phyloP scores from a whole-genome alignment of 2,329 filamentous ascomycete genomes.

The Colletotrichum endophyticum region DNA sequence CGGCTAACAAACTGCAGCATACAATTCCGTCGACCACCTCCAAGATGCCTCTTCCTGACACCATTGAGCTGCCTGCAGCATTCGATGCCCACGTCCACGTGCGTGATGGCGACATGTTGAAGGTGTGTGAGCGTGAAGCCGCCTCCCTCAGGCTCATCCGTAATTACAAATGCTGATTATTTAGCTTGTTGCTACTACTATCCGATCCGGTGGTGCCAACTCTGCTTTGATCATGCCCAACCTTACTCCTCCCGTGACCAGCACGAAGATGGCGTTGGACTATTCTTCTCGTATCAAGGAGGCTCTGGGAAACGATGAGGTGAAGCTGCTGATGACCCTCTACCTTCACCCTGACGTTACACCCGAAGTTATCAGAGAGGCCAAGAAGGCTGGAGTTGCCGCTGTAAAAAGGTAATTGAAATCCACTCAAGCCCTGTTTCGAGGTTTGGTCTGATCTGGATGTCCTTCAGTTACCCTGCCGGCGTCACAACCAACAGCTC shows the following conservation, averaged over 20 bases:
- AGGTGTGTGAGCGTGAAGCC: neutral
- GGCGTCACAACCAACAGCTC: slow-evolving; percentile 71
- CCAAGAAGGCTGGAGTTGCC: slow-evolving; percentile 72
- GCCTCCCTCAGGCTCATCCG: neutral
- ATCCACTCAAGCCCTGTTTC: neutral
- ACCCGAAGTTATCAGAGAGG: slow-evolving; percentile 73
- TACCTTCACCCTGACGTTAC: slow-evolving; percentile 70
- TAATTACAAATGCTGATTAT: neutral
- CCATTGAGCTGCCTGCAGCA: slow-evolving; percentile 62
- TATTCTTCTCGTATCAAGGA: slow-evolving; percentile 67
- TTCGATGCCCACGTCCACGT: slow-evolving; percentile 77
- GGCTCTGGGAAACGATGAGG: slow-evolving; percentile 46
- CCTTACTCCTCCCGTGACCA: slow-evolving; percentile 67
- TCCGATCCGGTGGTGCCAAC: slow-evolving; percentile 64
- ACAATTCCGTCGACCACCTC: neutral
- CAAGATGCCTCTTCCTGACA: slow-evolving; percentile 15
- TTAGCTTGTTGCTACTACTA: slow-evolving; percentile 49
- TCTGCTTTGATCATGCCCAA: slow-evolving; percentile 57
- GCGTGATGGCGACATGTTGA: slow-evolving; percentile 70
- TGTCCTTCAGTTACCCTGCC: slow-evolving; percentile 22
- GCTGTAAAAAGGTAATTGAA: slow-evolving; percentile 62
- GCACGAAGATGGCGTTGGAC: slow-evolving; percentile 65
- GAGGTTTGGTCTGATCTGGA: neutral
- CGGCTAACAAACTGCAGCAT: neutral
- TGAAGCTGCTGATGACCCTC: slow-evolving; percentile 75